Conservation (phyloP, 2,329 filamentous ascomycete genomes). For the Fusarium xyrophilum region DNA sequence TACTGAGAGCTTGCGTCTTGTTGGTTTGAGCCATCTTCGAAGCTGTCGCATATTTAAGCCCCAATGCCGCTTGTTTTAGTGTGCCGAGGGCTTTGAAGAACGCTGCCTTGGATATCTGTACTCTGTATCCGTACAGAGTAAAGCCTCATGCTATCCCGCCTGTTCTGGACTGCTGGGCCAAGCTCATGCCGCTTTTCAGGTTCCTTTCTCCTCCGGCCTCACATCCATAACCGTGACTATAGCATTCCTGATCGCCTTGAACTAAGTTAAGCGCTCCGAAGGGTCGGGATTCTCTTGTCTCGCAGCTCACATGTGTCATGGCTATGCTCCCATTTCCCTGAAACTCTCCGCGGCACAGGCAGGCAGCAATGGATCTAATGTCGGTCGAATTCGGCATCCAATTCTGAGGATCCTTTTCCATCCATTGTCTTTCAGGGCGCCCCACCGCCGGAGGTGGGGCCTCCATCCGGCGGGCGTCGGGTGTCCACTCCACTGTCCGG, state of each 20-base stretch:
- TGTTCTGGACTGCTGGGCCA: not conserved
- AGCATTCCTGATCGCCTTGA: not conserved
- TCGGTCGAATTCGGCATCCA: not conserved
- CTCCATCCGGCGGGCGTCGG: not conserved
- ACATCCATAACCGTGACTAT: not conserved
- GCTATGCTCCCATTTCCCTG: not conserved
- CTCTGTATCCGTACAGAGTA: too few species aligned
- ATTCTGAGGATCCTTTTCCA: not conserved
- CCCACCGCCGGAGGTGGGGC: not conserved
- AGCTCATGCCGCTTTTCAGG: not conserved
- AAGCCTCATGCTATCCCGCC: not conserved
- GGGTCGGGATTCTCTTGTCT: constrained; percentile 1
- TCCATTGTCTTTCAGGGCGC: not conserved
- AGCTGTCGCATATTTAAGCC: not conserved
- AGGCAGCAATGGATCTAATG: not conserved
- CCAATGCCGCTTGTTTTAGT: not conserved
- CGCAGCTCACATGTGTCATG: not conserved
- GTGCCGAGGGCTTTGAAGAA: not conserved
- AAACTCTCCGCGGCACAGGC: not conserved
- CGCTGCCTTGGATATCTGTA: not conserved
- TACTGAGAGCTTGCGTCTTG: not conserved
- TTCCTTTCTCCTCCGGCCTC: not conserved
- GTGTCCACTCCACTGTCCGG: not conserved
- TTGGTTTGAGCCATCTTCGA: constrained; percentile 11
- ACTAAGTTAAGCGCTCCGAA: not conserved